Evolutionary conservation across 2,329 filamentous ascomycete species (phyloP).

Genomic region (Xylariales sp.): DNA sequence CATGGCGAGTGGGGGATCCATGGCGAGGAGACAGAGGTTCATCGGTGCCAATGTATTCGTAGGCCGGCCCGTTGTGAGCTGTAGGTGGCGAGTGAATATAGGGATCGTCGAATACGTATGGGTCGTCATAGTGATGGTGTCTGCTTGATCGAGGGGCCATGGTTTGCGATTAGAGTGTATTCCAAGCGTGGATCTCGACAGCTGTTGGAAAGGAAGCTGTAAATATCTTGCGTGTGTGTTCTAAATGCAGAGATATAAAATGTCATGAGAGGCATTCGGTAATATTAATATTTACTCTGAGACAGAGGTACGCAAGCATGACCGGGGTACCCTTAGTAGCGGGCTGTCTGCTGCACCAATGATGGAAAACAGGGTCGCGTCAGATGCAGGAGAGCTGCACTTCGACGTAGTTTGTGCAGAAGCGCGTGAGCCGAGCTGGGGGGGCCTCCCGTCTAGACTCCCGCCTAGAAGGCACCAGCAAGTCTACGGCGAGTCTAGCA

Average conservation of each 20-base stretch:
- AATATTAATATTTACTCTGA: constrained; percentile 33
- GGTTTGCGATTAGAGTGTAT: constrained; percentile 17
- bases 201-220: neutral
- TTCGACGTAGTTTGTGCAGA: constrained; percentile 37
- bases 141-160: constrained; percentile 46
- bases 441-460: constrained; percentile 32
- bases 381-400: constrained; percentile 36
- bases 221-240: neutral
- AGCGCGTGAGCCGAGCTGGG: constrained; percentile 25
- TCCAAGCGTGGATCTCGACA: neutral
- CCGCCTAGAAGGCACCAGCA: constrained; percentile 16
- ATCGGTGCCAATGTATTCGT: constrained; percentile 49
- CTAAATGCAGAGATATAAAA: constrained; percentile 6
- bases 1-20: constrained; percentile 34
- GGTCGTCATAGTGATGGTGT: constrained; percentile 46
- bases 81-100: constrained; percentile 43
- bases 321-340: constrained; percentile 23
- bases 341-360: constrained; percentile 11
- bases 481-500: neutral
- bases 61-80: constrained; percentile 33
- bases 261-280: constrained; percentile 15
- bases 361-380: constrained; percentile 31
- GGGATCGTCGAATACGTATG: constrained; percentile 47
- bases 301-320: constrained; percentile 7
- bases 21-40: constrained; percentile 34